phyloP scores from a whole-genome alignment of 2,329 filamentous ascomycete species.

The Cladosporium sp. region DNA sequence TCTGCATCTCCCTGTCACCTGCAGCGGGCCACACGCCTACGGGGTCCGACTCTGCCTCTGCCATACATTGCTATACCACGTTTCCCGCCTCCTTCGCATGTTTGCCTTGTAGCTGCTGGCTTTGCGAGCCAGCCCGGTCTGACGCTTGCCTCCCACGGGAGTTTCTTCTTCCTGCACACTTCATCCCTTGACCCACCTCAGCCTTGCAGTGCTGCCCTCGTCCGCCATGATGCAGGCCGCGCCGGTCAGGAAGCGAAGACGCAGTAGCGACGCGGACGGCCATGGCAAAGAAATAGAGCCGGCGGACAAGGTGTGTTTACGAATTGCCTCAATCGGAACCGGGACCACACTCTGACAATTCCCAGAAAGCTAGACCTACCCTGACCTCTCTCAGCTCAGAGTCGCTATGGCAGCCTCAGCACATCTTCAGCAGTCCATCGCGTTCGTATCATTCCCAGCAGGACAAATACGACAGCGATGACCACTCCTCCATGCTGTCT shows the following conservation, averaged over 20 bases:
- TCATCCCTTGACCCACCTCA: neutral
- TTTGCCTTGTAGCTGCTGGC: constrained; percentile 3
- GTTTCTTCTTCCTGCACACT: neutral
- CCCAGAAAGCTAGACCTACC: constrained; percentile 10
- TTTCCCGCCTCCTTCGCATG: neutral
- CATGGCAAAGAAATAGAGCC: neutral
- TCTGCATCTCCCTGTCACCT: constrained; percentile 4
- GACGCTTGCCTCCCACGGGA: neutral
- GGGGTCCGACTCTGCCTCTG: neutral
- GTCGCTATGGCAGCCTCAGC: constrained; percentile 8
- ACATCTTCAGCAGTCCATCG: constrained; percentile 7
- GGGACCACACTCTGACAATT: neutral
- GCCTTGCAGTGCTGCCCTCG: neutral
- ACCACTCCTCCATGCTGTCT: constrained; percentile 27
- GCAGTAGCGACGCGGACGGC: constrained; percentile 6
- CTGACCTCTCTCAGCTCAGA: neutral
- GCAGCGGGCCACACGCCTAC: neutral
- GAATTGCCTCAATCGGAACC: neutral
- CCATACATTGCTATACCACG: neutral
- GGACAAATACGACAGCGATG: constrained; percentile 28
- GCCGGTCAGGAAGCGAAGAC: constrained; percentile 7
- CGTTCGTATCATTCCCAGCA: constrained; percentile 14
- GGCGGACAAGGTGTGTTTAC: constrained; percentile 3
- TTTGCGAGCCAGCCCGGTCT: constrained; percentile 4
- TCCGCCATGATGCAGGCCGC: constrained; percentile 1